Evolutionary conservation across 257 asterid species (phyloP).

Genomic region (Solanum ahanhuiri): DNA sequence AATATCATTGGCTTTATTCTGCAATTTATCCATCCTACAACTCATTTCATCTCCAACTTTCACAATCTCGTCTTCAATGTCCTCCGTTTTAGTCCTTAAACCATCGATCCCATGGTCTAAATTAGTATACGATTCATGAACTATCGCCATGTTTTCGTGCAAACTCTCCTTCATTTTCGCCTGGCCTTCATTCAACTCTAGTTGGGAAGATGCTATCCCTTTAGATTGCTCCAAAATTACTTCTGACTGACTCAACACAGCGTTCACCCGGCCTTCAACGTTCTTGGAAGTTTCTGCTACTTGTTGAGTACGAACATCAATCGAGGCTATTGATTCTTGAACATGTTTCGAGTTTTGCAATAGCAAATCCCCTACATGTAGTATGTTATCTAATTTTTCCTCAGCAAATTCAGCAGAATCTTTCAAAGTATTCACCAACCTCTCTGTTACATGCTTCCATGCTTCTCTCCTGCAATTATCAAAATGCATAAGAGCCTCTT

Average conservation of each 20-base stretch:
- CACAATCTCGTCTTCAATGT: slow-evolving; percentile 60
- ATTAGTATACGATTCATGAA: slow-evolving; percentile 36
- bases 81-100: slow-evolving; percentile 46
- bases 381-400: slow-evolving; percentile 39
- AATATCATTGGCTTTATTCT: slow-evolving; percentile 62
- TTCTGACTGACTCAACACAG: slow-evolving; percentile 44
- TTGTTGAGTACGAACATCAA: slow-evolving; percentile 40
- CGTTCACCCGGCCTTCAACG: slow-evolving; percentile 43
- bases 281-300: slow-evolving; percentile 40
- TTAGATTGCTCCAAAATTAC: slow-evolving; percentile 47
- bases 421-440: slow-evolving; percentile 63
- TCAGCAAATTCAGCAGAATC: slow-evolving; percentile 58
- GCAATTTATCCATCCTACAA: slow-evolving; percentile 45
- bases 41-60: slow-evolving; percentile 61
- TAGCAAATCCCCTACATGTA: slow-evolving; percentile 36
- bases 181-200: slow-evolving; percentile 51
- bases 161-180: slow-evolving; percentile 49
- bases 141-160: slow-evolving; percentile 44
- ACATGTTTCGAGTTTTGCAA: slow-evolving; percentile 36
- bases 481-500: not conserved
- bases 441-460: slow-evolving; percentile 62
- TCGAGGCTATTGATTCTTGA: slow-evolving; percentile 39
- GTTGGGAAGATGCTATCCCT: slow-evolving; percentile 56
- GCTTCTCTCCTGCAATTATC: slow-evolving; percentile 47
- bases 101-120: slow-evolving; percentile 42